Evolutionary conservation across 192 early-diverging fungal genomes (phyloP), one percentile per base, ranked within the genome.

Genomic region (Podila epigama): DNA sequence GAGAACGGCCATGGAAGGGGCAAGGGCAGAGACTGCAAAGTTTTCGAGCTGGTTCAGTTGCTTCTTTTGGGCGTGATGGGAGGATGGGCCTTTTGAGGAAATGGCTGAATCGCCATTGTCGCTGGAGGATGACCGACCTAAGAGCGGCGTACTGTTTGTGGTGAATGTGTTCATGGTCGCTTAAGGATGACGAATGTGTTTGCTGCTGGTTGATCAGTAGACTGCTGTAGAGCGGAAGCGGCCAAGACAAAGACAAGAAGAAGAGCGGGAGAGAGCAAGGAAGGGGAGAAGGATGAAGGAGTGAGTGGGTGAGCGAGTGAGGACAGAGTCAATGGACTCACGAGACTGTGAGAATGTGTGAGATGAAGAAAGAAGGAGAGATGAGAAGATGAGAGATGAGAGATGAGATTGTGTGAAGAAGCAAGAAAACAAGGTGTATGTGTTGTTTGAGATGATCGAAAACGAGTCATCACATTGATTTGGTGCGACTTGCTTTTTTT

Each of bases 1-100:
- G 52, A 92, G 75, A 28, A 91, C 89, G 13, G 91, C 91, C 57
- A 83, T 81, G 29, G 88, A 87, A 10, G 90, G 90, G 1, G 90
- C 87, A 35, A 89, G 37, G 11, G 88, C 89, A 31, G 84, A 86
- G 27, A 92, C 79, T 7, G 75, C 79, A 83, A 92, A 92, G 61
- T 82, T 86, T 58, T 92, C 90, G 25, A 82, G 69, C 52, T 82
- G 80, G 12, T 72, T 77, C 66, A 77, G 44, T 37, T 77, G 66
- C 5, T 32, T 42, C 66, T 63, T 55, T 68, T 77, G 61, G 37
- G 34, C 22, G 12, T 59, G 28, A 1, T 53, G 36, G 28, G 40
- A 33, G 29, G 40, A 27, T 6, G 58, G 50, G 25, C 35, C 20
- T 58, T 29, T 11, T 44, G 62, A 58, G 11, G 66, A 42, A 7